Percentiles rank a stretch among this genome's conserved stretches.
These are phyloP conservation scores for Canna indica DNA, from an alignment of 176 grass and related monocot species.

Conservation along the genomic window DNA sequence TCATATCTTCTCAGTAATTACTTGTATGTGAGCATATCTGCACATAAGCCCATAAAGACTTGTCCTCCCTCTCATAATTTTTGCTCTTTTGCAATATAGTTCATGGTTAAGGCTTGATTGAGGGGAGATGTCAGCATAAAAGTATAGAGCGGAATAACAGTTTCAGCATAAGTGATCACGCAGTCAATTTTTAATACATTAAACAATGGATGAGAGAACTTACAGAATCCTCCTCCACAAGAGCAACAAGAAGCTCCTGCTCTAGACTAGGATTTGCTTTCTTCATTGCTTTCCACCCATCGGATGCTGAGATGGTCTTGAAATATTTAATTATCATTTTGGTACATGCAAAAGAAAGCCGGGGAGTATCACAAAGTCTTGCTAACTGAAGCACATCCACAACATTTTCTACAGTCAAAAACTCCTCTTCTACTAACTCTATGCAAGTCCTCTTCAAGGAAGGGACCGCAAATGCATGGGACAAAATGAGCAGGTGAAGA, in stretches of 20 bases:
- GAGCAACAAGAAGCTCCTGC: constrained; percentile 28
- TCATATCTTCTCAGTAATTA: no score
- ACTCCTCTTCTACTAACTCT: constrained; percentile 16
- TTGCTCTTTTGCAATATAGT: no score
- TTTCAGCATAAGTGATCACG: no score
- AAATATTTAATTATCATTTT: constrained; percentile 25
- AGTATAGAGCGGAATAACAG: no score
- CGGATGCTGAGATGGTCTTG: constrained; percentile 25
- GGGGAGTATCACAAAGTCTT: constrained; percentile 18
- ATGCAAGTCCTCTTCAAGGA: constrained; percentile 30
- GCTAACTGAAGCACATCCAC: constrained; percentile 40
- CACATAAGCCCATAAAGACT: no score
- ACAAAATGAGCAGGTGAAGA: constrained; percentile 30
- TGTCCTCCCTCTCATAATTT: no score
- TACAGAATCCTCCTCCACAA: constrained; percentile 36
- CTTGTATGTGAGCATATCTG: no score
- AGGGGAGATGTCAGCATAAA: no score
- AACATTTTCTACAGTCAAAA: constrained; percentile 24
- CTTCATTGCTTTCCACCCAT: constrained; percentile 38
- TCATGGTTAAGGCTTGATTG: no score
- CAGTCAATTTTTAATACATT: no score
- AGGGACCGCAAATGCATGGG: constrained; percentile 25
- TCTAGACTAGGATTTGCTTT: constrained; percentile 13
- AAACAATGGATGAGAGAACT: constrained; percentile 1
- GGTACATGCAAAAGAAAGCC: constrained; percentile 28